Conservation (phyloP, 106 monocot species). For the Acanthochlamys bracteata region DNA sequence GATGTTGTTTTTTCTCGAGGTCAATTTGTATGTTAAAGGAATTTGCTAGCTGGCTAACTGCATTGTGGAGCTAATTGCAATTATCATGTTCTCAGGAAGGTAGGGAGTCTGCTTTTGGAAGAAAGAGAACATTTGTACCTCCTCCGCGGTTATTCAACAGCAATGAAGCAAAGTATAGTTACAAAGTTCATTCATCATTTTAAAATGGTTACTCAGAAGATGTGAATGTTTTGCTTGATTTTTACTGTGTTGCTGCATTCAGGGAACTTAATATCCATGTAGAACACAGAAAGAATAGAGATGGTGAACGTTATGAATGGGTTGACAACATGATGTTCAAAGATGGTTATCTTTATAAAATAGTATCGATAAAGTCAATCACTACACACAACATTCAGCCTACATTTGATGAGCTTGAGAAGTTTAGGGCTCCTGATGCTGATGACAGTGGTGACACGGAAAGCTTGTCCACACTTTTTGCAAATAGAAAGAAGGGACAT, state of each 20-base stretch:
- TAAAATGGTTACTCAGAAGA: background rate
- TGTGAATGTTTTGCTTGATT: background rate
- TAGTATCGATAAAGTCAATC: constrained; percentile 78
- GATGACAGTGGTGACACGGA: constrained; percentile 71
- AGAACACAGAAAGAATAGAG: constrained; percentile 58
- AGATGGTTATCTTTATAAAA: constrained; percentile 90
- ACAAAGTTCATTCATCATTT: background rate
- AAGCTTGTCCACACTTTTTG: constrained; percentile 80
- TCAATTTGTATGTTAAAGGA: too few species aligned
- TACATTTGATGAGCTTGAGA: constrained; percentile 95
- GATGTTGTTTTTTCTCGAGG: background rate
- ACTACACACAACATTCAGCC: constrained; percentile 73
- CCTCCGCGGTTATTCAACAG: constrained; percentile 91
- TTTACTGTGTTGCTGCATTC: constrained; percentile 3
- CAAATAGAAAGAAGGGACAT: constrained; percentile 97
- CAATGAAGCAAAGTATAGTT: constrained; percentile 75
- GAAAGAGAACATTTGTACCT: constrained; percentile 85
- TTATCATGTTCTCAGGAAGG: constrained; percentile 57
- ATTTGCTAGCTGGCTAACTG: too few species aligned
- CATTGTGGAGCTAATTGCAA: background rate
- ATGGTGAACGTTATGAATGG: constrained; percentile 73
- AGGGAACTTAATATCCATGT: constrained; percentile 93
- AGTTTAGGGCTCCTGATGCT: constrained; percentile 82
- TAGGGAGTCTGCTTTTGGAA: constrained; percentile 51
- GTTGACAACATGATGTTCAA: constrained; percentile 86